A percentile compares a stretch with the other conserved stretches of the same genome.
phyloP scores from a whole-genome alignment of 2,329 filamentous ascomycete species.

The Diaporthe australafricana region DNA sequence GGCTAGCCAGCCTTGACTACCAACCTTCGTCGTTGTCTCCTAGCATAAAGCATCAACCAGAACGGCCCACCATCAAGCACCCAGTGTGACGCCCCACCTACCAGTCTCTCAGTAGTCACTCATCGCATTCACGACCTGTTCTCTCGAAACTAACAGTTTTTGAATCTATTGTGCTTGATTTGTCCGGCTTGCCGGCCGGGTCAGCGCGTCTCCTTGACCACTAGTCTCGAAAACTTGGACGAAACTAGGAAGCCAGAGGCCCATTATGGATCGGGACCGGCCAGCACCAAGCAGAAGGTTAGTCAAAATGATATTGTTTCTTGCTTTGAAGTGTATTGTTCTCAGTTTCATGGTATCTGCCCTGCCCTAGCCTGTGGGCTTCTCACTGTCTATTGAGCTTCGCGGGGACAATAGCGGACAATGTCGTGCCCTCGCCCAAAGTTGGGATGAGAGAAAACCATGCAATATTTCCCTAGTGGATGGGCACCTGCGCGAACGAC shows the following conservation, averaged over 20 bases:
- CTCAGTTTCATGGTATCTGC: background rate
- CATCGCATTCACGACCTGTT: background rate
- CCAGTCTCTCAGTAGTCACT: background rate
- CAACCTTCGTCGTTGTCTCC: background rate
- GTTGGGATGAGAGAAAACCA: constrained; percentile 17
- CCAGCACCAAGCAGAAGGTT: constrained; percentile 37
- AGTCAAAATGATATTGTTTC: constrained; percentile 18
- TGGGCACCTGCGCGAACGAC: background rate
- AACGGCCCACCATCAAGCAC: background rate
- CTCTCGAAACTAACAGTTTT: background rate
- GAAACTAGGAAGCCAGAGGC: background rate
- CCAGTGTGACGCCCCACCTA: constrained; percentile 8
- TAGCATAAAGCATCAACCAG: background rate
- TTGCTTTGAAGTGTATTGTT: background rate
- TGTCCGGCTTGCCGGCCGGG: background rate
- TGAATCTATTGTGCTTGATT: background rate
- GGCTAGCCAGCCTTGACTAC: constrained; percentile 9
- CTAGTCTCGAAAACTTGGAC: constrained; percentile 1
- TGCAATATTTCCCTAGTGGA: background rate
- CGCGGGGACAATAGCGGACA: constrained; percentile 3
- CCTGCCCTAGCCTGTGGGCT: background rate
- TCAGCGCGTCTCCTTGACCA: background rate
- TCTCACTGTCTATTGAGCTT: constrained; percentile 8
- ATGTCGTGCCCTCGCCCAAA: constrained; percentile 1
- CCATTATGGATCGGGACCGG: constrained; percentile 35